Conservation (phyloP, 1,284 basidiomycete genomes). For the Abortiporus biennis region DNA sequence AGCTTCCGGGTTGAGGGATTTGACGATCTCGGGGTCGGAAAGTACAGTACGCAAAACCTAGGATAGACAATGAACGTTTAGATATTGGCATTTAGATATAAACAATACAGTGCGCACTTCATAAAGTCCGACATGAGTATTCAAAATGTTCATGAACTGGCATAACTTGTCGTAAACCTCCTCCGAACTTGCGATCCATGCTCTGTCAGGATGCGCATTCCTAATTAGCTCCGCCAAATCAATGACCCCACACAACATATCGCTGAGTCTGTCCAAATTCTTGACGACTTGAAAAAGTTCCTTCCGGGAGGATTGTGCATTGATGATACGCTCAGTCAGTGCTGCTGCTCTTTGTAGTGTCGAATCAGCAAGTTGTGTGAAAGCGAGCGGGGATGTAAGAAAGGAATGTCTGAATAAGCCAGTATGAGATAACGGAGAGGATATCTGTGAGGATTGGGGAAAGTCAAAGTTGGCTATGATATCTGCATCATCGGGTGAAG, state of each 20-base stretch:
- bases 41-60: slow-evolving; percentile 64
- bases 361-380: slow-evolving; percentile 60
- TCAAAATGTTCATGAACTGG: slow-evolving; percentile 96
- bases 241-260: slow-evolving; percentile 93
- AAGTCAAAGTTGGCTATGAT: slow-evolving; percentile 70
- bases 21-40: slow-evolving; percentile 53
- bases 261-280: slow-evolving; percentile 92
- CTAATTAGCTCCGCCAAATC: slow-evolving; percentile 93
- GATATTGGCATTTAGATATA: slow-evolving; percentile 9
- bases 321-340: slow-evolving; percentile 70
- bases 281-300: slow-evolving; percentile 86
- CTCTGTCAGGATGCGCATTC: slow-evolving; percentile 85
- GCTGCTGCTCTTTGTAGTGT: slow-evolving; percentile 70
- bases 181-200: slow-evolving; percentile 84
- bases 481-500: slow-evolving; percentile 55
- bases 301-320: slow-evolving; percentile 53
- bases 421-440: slow-evolving; percentile 39
- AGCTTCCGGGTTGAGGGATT: slow-evolving; percentile 61
- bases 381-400: slow-evolving; percentile 54
- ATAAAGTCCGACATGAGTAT: slow-evolving; percentile 92
- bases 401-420: slow-evolving; percentile 72
- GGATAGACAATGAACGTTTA: neutral
- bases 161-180: slow-evolving; percentile 88
- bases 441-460: slow-evolving; percentile 34
- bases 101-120: slow-evolving; percentile 46